phyloP scores from a whole-genome alignment of 257 asterid species.

The Linaria vulgaris region DNA sequence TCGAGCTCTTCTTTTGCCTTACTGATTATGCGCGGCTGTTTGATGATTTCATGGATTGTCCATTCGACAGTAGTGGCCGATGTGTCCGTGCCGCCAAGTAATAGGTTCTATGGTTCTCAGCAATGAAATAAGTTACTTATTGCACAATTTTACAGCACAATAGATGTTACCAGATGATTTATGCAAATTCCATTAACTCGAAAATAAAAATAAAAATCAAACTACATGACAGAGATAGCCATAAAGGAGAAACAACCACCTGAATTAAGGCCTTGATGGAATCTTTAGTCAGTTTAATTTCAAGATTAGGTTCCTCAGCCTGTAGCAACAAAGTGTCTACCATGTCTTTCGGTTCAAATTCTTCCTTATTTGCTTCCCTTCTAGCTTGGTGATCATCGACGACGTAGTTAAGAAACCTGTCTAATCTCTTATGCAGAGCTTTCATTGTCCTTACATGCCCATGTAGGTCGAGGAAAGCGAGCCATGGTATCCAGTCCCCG shows the following conservation, averaged over 20 bases:
- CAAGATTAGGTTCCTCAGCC: conserved; percentile 39
- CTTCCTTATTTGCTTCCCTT: too few relatives aligned
- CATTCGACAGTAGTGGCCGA: conserved; percentile 29
- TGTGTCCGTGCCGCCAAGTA: conserved; percentile 33
- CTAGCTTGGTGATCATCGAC: too few relatives aligned
- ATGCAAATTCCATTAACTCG: neutral
- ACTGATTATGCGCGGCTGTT: conserved; percentile 18
- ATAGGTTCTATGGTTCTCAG: neutral
- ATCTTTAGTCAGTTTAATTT: conserved; percentile 35
- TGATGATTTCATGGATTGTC: conserved; percentile 22
- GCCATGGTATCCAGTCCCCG: too few relatives aligned
- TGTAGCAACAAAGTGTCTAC: conserved; percentile 29
- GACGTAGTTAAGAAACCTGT: too few relatives aligned
- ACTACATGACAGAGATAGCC: neutral
- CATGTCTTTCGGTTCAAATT: too few relatives aligned
- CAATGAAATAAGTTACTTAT: neutral
- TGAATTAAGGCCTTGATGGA: conserved; percentile 40
- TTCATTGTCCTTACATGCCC: too few relatives aligned
- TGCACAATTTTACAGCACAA: neutral
- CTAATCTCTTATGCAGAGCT: too few relatives aligned
- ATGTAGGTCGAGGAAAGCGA: too few relatives aligned
- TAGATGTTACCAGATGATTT: neutral
- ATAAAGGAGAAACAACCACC: conserved; percentile 14
- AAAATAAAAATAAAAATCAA: too few relatives aligned
- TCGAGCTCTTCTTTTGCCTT: conserved; percentile 32